Evolutionary conservation across 208 protist species (phyloP), one percentile per base, ranked within the genome.

Genomic region (Balamuthia mandrillaris): DNA sequence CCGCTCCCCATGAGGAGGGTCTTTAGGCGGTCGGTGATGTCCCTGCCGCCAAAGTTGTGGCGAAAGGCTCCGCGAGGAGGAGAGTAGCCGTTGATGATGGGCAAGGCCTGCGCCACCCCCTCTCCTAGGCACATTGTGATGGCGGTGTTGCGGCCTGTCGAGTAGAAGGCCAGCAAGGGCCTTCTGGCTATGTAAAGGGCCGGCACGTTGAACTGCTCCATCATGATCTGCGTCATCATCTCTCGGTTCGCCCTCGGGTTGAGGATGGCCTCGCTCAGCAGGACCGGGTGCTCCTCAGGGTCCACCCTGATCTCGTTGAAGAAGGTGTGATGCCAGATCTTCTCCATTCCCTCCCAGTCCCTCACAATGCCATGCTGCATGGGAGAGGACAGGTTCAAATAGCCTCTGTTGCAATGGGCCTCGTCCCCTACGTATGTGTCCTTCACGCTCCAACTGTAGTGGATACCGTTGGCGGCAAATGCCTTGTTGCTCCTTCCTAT

Each of bases 61-160:
- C 16, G 14, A 14, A n/a, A 18, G 49, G 21, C 18, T 14, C 16
- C 49, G 21, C 18, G 16, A 14, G 14, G 49, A 18, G 87, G 51
- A 18, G 91, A 94, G 16, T 94, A 91, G 86, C 96, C 96, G 88
- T 99, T 96, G 91, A 97, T 98, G 81, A 99, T 96, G 70, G 98
- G 98, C 45, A 98, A 95, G n/a, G 96, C 96, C 90, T 99, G 96
- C 86, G 96, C 96, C 33, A 97, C 95, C 68, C 96, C 95, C 89
- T 98, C 93, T 35, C 98, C 97, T 65, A 96, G 91, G 79, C 99
- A 96, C 9, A 99, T 51, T 52, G 97, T 91, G 77, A 95, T 87
- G 72, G 91, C 93, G 27, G 94, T 96, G 44, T 90, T 95, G 78
- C 93, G 90, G 44, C 94, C 93, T 29, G 89, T 90, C 10, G 93